Evolutionary conservation across 2,329 filamentous ascomycete species (phyloP).

Genomic region (Trichoderma semiorbis): DNA sequence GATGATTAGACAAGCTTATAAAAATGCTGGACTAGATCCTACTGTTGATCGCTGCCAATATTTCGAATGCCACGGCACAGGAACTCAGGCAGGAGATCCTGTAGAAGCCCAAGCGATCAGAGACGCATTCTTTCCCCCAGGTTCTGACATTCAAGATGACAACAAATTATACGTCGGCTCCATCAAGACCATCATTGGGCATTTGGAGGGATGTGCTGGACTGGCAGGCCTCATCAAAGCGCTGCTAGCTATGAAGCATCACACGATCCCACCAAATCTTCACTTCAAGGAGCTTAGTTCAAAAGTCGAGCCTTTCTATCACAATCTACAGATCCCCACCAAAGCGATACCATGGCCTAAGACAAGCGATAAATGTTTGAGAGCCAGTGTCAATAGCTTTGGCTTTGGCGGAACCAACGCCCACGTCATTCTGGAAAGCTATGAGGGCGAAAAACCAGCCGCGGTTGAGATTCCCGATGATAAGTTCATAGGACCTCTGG

Average conservation of each 20-base stretch:
- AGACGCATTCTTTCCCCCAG: not conserved
- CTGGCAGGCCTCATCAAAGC: slow-evolving; percentile 9
- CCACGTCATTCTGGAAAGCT: too few relatives aligned
- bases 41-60: slow-evolving; percentile 31
- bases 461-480: too few relatives aligned
- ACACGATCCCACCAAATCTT: slow-evolving; percentile 27
- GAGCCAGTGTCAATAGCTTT: too few relatives aligned
- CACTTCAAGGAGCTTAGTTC: slow-evolving; percentile 20
- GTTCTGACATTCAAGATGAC: too few relatives aligned
- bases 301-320: slow-evolving; percentile 17
- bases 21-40: slow-evolving; percentile 34
- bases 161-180: too few relatives aligned
- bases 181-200: too few relatives aligned
- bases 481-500: too few relatives aligned
- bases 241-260: slow-evolving; percentile 13
- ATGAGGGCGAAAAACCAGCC: too few relatives aligned
- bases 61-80: slow-evolving; percentile 14
- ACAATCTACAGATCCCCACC: slow-evolving; percentile 24
- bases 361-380: too few relatives aligned
- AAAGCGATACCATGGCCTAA: too few relatives aligned
- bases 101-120: slow-evolving; percentile 1
- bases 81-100: slow-evolving; percentile 31
- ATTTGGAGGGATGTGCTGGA: too few relatives aligned
- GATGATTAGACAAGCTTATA: not conserved
- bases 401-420: too few relatives aligned